These are phyloP conservation scores for Dothistroma pini DNA, from an alignment of 2,329 filamentous ascomycete species.

Conservation along the genomic window DNA sequence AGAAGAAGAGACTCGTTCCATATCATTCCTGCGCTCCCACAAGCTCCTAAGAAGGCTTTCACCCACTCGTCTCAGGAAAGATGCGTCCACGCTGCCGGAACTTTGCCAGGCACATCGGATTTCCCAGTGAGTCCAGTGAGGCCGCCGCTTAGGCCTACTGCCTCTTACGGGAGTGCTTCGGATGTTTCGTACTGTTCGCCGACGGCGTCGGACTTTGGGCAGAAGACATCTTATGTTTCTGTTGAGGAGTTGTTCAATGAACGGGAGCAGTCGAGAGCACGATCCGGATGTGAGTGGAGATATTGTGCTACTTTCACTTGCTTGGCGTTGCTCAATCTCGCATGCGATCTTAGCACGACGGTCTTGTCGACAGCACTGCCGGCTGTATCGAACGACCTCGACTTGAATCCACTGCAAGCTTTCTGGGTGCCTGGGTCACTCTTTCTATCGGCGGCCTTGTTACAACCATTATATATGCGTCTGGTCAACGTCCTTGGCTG, in stretches of 20 bases:
- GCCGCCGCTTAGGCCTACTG: slow-evolving; percentile 18
- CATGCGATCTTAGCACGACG: slow-evolving; percentile 12
- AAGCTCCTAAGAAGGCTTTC: slow-evolving; percentile 9
- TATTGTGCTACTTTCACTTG: slow-evolving; percentile 7
- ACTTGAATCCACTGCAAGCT: slow-evolving; percentile 14
- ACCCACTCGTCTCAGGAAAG: slow-evolving; percentile 16
- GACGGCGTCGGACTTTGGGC: slow-evolving; percentile 4
- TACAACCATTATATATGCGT: slow-evolving; percentile 40
- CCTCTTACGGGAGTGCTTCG: slow-evolving; percentile 19
- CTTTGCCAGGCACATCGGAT: slow-evolving; percentile 4
- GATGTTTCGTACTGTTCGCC: slow-evolving; percentile 19
- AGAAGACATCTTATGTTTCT: slow-evolving; percentile 3
- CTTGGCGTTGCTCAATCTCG: slow-evolving; percentile 13
- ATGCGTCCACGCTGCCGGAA: slow-evolving; percentile 23
- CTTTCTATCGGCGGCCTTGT: slow-evolving; percentile 38
- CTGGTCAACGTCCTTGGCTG: slow-evolving; percentile 42
- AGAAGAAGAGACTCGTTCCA: slow-evolving; percentile 5
- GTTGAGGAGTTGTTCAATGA: not conserved
- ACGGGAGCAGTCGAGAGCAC: not conserved
- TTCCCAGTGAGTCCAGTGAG: slow-evolving; percentile 11
- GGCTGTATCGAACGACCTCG: slow-evolving; percentile 8
- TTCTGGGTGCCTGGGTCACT: slow-evolving; percentile 43
- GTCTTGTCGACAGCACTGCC: slow-evolving; percentile 12
- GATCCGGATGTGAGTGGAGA: slow-evolving; percentile 1
- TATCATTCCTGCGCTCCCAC: slow-evolving; percentile 6